These are phyloP conservation scores for Fusarium aywerte DNA, from an alignment of 2,329 filamentous ascomycete genomes.

Conservation along the genomic window DNA sequence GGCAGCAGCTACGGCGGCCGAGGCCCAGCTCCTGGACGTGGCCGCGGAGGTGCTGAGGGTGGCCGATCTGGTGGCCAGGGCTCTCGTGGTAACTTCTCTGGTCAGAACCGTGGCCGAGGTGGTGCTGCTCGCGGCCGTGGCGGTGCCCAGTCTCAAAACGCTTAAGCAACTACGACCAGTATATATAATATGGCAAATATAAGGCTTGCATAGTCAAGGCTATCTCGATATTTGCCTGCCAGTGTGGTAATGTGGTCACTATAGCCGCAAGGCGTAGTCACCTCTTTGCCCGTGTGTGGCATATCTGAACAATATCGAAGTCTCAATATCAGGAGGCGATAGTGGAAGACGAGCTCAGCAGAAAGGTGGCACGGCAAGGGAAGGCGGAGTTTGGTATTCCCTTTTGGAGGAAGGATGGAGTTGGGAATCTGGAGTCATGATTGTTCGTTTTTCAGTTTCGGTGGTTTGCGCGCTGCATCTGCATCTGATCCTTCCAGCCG, in stretches of 20 bases:
- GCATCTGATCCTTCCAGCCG: constrained; percentile 47
- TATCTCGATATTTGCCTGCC: constrained; percentile 2
- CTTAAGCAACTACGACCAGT: constrained; percentile 49
- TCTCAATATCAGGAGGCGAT: constrained; percentile 2
- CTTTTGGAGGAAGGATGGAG: constrained; percentile 47
- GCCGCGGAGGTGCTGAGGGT: constrained; percentile 73
- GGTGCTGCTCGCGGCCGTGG: constrained; percentile 73
- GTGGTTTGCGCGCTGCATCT: constrained; percentile 49
- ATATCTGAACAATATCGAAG: constrained; percentile 5
- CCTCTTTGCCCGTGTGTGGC: constrained; percentile 6
- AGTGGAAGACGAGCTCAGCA: constrained; percentile 11
- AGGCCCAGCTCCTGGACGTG: constrained; percentile 69
- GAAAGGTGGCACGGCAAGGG: constrained; percentile 24
- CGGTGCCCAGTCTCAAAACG: constrained; percentile 64
- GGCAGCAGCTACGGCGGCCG: constrained; percentile 74
- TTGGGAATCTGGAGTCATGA: constrained; percentile 50
- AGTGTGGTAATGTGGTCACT: background rate
- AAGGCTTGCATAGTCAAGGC: constrained; percentile 4
- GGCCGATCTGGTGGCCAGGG: constrained; percentile 70
- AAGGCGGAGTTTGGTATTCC: constrained; percentile 46
- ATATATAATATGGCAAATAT: constrained; percentile 18
- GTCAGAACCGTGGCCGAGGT: constrained; percentile 73
- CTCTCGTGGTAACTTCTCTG: constrained; percentile 76
- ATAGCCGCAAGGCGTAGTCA: background rate
- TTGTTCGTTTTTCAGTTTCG: constrained; percentile 49